Conservation (phyloP, 108 stramenopile species). For the Skeletonema costatum region DNA sequence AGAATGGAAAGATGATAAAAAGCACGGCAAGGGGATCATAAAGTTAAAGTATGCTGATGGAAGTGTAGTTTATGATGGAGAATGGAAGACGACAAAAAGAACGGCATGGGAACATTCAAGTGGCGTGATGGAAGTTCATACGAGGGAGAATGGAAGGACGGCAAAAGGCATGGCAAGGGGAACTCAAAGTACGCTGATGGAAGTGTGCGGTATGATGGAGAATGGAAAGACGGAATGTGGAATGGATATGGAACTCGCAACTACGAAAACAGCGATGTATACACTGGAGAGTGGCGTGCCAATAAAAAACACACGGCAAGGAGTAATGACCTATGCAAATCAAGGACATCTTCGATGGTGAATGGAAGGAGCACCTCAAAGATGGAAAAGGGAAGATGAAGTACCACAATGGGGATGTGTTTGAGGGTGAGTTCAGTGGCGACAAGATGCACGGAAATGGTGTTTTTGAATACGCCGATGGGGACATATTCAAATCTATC, state of each 20-base stretch:
- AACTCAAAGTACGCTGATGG: conserved; percentile 40
- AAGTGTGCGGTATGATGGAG: conserved; percentile 49
- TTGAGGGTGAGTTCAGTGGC: conserved; percentile 17
- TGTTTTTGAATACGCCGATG: conserved; percentile 27
- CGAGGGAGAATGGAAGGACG: conserved; percentile 50
- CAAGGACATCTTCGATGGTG: background rate
- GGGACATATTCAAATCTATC: conserved; percentile 42
- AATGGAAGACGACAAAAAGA: conserved; percentile 21
- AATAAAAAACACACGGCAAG: conserved; percentile 49
- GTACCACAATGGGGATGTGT: conserved; percentile 6
- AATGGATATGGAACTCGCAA: no score
- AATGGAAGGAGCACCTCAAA: background rate
- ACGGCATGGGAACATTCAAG: conserved; percentile 25
- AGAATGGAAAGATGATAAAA: no score
- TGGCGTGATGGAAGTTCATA: conserved; percentile 40
- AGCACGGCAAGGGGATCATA: no score
- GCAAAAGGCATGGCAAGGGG: conserved; percentile 45
- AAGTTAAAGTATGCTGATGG: no score
- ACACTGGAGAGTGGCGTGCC: conserved; percentile 60
- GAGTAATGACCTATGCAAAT: conserved; percentile 55
- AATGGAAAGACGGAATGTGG: conserved; percentile 34
- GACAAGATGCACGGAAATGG: conserved; percentile 40
- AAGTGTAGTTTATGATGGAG: no score
- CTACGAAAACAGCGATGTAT: conserved; percentile 37
- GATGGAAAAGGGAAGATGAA: background rate